Evolutionary conservation across 805 yeast species (phyloP).

Genomic region (Suhomyces xylopsoci): DNA sequence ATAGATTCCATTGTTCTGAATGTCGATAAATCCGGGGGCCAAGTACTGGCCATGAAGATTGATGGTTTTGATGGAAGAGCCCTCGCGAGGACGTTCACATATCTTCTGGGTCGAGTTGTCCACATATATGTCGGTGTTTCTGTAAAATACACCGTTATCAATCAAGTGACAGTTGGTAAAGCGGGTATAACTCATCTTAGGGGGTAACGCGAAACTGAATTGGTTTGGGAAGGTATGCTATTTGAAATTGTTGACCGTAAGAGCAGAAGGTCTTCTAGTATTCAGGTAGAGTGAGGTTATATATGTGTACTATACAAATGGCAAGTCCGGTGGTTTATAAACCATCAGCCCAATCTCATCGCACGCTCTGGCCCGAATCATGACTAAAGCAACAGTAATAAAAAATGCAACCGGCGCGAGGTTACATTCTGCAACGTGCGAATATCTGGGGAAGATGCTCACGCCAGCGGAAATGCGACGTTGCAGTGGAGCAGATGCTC

Average conservation of each 20-base stretch:
- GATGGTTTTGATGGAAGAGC: constrained; percentile 20
- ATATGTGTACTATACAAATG: neutral
- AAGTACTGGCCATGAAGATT: constrained; percentile 48
- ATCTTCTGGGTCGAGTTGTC: constrained; percentile 43
- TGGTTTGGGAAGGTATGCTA: neutral
- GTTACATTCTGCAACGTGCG: constrained; percentile 3
- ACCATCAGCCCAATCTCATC: neutral
- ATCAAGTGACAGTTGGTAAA: constrained; percentile 44
- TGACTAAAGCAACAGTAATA: neutral
- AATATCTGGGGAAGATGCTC: neutral
- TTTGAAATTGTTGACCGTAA: neutral
- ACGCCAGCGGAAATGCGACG: neutral
- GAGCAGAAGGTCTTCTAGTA: neutral
- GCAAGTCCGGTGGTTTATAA: neutral
- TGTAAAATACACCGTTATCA: constrained; percentile 36
- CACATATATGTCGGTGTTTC: constrained; percentile 41
- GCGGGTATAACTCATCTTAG: constrained; percentile 16
- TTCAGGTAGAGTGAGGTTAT: neutral
- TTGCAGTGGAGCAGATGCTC: neutral
- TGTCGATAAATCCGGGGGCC: constrained; percentile 56
- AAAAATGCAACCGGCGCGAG: constrained; percentile 1
- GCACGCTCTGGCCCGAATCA: neutral
- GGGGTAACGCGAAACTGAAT: neutral
- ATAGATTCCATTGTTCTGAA: constrained; percentile 57
- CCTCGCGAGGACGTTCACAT: constrained; percentile 21